A percentile compares a stretch with the other conserved stretches of the same genome.
Evolutionary conservation across 1,284 basidiomycete genomes (phyloP).

Genomic region (Ceratobasidium sp.): DNA sequence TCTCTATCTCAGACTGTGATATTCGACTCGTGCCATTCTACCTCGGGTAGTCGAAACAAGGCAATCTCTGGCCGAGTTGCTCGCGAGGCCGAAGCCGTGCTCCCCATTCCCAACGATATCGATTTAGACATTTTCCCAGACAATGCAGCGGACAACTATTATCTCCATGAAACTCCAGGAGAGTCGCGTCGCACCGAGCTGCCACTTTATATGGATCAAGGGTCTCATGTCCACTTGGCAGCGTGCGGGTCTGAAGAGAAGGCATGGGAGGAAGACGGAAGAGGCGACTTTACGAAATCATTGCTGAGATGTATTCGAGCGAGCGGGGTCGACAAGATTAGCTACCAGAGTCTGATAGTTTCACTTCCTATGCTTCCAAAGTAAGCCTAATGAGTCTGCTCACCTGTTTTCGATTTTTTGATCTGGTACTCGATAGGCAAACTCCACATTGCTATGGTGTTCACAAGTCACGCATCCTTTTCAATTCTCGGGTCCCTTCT

Average conservation of each 20-base stretch:
- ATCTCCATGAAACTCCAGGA: not conserved
- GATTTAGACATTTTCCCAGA: slow-evolving; percentile 15
- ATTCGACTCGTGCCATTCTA: slow-evolving; percentile 37
- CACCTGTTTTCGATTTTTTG: not conserved
- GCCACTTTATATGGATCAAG: slow-evolving; percentile 20
- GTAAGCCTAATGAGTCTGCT: slow-evolving; percentile 38
- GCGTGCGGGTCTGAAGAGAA: slow-evolving; percentile 31
- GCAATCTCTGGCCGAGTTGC: slow-evolving; percentile 11
- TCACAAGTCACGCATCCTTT: slow-evolving; percentile 65
- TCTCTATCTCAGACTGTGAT: slow-evolving; percentile 43
- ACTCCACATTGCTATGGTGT: slow-evolving; percentile 66
- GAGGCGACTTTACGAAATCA: slow-evolving; percentile 70
- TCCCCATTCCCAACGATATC: slow-evolving; percentile 22
- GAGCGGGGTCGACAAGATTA: slow-evolving; percentile 67
- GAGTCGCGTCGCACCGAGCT: not conserved
- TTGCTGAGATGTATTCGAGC: slow-evolving; percentile 65
- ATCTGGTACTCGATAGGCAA: slow-evolving; percentile 56
- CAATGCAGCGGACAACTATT: not conserved
- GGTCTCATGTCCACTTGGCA: slow-evolving; percentile 32
- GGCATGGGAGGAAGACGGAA: slow-evolving; percentile 39
- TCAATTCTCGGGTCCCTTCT: slow-evolving; percentile 68
- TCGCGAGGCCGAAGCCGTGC: slow-evolving; percentile 1
- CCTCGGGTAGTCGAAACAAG: slow-evolving; percentile 15
- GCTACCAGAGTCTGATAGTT: slow-evolving; percentile 64
- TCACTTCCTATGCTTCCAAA: slow-evolving; percentile 48